These are phyloP conservation scores for Sordariomycetes sp. DNA, from an alignment of 2,329 filamentous ascomycete genomes.

Conservation along the genomic window DNA sequence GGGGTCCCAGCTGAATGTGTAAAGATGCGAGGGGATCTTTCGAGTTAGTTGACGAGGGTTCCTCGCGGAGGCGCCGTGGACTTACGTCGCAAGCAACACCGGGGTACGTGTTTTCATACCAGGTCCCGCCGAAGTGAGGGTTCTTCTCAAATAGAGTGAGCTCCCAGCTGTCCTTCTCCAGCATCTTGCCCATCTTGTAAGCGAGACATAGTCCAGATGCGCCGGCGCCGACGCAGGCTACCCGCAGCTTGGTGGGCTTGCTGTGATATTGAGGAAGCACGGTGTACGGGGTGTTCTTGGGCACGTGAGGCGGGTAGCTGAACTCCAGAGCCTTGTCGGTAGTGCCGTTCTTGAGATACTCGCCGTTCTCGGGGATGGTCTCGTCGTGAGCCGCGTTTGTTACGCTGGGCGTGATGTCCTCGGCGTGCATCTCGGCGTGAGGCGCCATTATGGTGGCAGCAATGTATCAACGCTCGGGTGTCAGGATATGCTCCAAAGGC, in stretches of 20 bases:
- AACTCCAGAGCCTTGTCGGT: conserved; percentile 8
- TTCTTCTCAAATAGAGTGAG: conserved; percentile 23
- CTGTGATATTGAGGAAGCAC: conserved; percentile 22
- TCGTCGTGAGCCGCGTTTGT: conserved; percentile 6
- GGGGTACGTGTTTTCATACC: conserved; percentile 42
- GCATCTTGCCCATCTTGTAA: conserved; percentile 18
- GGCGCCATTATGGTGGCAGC: too few species aligned
- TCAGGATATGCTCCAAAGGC: too few species aligned
- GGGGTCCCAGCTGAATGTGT: conserved; percentile 47
- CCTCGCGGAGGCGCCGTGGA: conserved; percentile 7
- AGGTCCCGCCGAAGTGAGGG: conserved; percentile 34
- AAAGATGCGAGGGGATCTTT: conserved; percentile 46
- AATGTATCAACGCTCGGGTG: too few species aligned
- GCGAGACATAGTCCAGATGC: conserved; percentile 17
- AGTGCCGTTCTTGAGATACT: conserved; percentile 4
- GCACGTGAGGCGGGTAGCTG: conserved; percentile 14
- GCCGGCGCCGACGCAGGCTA: conserved; percentile 19
- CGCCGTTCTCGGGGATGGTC: conserved; percentile 4
- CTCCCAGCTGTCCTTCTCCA: conserved; percentile 17
- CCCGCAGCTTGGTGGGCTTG: conserved; percentile 21
- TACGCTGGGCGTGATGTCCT: conserved; percentile 4
- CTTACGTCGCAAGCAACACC: conserved; percentile 44
- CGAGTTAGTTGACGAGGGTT: background rate
- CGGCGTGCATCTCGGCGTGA: too few species aligned
- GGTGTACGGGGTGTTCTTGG: conserved; percentile 13